A percentile compares a stretch with the other conserved stretches of the same genome.
Conservation (phyloP, 2,329 filamentous ascomycete species). For the Trichoderma atroviride region DNA sequence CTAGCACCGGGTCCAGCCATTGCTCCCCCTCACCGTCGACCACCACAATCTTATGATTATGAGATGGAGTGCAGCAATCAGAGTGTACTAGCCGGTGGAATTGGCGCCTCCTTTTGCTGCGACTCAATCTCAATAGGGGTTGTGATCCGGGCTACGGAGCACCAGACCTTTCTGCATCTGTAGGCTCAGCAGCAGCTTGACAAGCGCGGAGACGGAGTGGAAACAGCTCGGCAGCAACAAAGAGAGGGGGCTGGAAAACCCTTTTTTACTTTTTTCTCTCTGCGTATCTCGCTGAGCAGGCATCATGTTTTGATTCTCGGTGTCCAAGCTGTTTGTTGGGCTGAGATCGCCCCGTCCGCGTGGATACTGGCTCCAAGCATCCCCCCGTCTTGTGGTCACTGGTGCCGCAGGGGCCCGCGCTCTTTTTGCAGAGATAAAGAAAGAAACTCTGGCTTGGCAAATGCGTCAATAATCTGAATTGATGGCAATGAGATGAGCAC, state of each 20-base stretch:
- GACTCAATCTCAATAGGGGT: not conserved
- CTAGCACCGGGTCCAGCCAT: constrained; percentile 4
- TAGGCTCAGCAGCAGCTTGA: not conserved
- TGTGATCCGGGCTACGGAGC: not conserved
- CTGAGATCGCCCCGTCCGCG: not conserved
- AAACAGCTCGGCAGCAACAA: not conserved
- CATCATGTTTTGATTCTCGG: not conserved
- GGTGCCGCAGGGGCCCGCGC: not conserved
- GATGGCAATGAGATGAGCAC: not conserved
- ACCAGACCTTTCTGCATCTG: not conserved
- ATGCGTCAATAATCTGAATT: not conserved
- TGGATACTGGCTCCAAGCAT: not conserved
- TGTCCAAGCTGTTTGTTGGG: constrained; percentile 1
- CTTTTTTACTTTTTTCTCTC: not conserved
- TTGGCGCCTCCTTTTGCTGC: constrained; percentile 4
- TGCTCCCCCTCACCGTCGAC: constrained; percentile 9
- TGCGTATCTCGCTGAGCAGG: not conserved
- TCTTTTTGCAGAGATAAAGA: not conserved
- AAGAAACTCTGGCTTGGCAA: not conserved
- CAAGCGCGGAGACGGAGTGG: constrained; percentile 3
- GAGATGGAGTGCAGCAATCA: not conserved
- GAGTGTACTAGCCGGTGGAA: not conserved
- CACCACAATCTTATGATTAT: not conserved
- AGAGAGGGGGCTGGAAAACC: not conserved
- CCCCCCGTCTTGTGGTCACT: not conserved